Evolutionary conservation across 2,329 filamentous ascomycete species (phyloP).

Genomic region (Remersonia thermophila): DNA sequence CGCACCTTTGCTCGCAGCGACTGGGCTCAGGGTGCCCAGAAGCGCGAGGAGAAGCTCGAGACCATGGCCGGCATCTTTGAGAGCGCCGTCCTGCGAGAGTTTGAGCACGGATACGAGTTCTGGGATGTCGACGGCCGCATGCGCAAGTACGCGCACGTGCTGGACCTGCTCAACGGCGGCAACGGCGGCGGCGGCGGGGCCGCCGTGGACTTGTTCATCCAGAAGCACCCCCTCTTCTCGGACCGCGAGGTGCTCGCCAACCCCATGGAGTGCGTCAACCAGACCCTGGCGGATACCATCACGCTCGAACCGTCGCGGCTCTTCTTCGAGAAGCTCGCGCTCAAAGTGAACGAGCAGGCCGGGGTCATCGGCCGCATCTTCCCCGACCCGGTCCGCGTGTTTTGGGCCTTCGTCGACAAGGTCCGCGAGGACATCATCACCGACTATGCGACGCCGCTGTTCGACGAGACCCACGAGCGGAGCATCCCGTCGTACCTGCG

Average conservation of each 20-base stretch:
- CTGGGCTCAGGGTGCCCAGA: conserved; percentile 59
- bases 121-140: conserved; percentile 83
- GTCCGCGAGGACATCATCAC: conserved; percentile 72
- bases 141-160: conserved; percentile 76
- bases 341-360: conserved; percentile 70
- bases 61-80: conserved; percentile 76
- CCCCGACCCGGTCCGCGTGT: conserved; percentile 54
- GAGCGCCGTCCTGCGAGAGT: conserved; percentile 78
- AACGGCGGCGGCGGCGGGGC: conserved; percentile 29
- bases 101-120: conserved; percentile 81
- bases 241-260: conserved; percentile 55
- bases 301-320: conserved; percentile 66
- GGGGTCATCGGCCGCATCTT: conserved; percentile 74
- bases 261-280: conserved; percentile 70
- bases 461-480: conserved; percentile 74
- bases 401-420: conserved; percentile 69
- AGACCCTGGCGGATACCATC: conserved; percentile 51
- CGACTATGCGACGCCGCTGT: conserved; percentile 73
- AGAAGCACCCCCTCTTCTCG: conserved; percentile 74
- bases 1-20: conserved; percentile 70
- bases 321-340: conserved; percentile 67
- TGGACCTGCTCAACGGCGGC: conserved; percentile 72
- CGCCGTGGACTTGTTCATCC: conserved; percentile 73
- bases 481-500: conserved; percentile 69
- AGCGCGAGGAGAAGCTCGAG: conserved; percentile 59